Evolutionary conservation across 176 grass and related monocot species (phyloP).

Genomic region (Hordeum vulgare): MorexV3_pseudomolecules_assembly NC_058520.1:131574610-131575109

Average conservation of each 20-base stretch:
- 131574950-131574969: not conserved
- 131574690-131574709: conserved; percentile 91
- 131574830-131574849: not conserved
- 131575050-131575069: not conserved
- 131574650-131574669: conserved; percentile 66
- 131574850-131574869: not conserved
- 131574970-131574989: not conserved
- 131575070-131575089: not conserved
- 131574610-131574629: conserved; percentile 40
- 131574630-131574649: conserved; percentile 91
- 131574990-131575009: not conserved
- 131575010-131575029: not conserved
- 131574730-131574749: conserved; percentile 66
- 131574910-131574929: not conserved
- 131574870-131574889: not conserved
- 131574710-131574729: conserved; percentile 86
- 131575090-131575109: not conserved
- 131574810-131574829: not conserved
- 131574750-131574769: conserved; percentile 8
- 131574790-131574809: not conserved
- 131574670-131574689: conserved; percentile 83
- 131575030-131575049: not conserved
- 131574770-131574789: conserved; percentile 28
- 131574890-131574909: not conserved
- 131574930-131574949: not conserved